phyloP scores from a whole-genome alignment of 2,329 filamentous ascomycete species.

The Fusarium avenaceum region DNA sequence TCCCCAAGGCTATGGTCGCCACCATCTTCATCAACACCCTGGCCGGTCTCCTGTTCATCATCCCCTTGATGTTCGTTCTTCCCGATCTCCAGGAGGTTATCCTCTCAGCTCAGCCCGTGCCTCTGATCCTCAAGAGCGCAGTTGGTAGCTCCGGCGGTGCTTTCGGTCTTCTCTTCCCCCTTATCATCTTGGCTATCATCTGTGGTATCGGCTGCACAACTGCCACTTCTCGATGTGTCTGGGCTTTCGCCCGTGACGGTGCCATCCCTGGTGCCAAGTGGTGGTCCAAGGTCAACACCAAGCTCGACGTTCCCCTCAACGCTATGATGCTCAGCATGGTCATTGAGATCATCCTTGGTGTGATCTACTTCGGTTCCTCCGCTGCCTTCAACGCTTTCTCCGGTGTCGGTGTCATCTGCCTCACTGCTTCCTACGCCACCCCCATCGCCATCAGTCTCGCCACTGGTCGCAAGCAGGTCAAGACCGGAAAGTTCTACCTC shows the following conservation, averaged over 20 bases:
- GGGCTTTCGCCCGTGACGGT: constrained; percentile 78
- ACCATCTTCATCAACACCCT: constrained; percentile 76
- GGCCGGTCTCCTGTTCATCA: constrained; percentile 75
- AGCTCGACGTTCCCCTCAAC: constrained; percentile 75
- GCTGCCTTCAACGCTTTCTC: constrained; percentile 81
- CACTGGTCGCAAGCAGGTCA: constrained; percentile 70
- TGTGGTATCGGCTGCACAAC: constrained; percentile 79
- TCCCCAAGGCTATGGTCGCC: constrained; percentile 79
- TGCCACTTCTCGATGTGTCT: constrained; percentile 75
- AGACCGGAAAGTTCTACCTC: constrained; percentile 70
- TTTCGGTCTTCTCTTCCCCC: constrained; percentile 72
- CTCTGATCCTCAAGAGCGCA: constrained; percentile 73
- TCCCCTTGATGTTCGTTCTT: constrained; percentile 77
- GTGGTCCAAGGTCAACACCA: constrained; percentile 73
- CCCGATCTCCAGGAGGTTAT: constrained; percentile 71
- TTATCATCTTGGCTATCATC: constrained; percentile 75
- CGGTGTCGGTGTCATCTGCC: constrained; percentile 76
- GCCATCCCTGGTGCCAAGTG: constrained; percentile 73
- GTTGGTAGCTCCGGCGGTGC: constrained; percentile 72
- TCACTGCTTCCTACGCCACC: constrained; percentile 76
- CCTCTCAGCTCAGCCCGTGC: constrained; percentile 71
- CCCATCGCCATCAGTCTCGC: constrained; percentile 75
- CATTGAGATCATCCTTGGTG: constrained; percentile 72
- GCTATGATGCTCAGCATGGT: constrained; percentile 80
- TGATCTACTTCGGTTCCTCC: constrained; percentile 77